Conservation (phyloP, 2,329 filamentous ascomycete genomes). For the Geosmithia putterillii region DNA sequence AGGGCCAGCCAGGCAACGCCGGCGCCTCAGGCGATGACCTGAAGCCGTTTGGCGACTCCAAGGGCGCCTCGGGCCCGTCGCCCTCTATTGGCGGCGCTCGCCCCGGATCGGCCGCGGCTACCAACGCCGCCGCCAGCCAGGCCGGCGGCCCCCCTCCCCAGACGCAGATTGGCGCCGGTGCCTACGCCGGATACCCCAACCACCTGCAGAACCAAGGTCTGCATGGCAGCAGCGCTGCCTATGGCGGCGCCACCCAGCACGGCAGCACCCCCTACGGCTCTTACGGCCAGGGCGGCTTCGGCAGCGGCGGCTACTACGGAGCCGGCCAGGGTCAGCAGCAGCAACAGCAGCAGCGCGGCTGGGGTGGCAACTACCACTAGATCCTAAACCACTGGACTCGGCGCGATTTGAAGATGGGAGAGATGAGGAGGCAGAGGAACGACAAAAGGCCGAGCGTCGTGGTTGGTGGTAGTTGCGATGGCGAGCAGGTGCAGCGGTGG, state of each 20-base stretch:
- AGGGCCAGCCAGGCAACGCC: conserved; percentile 30
- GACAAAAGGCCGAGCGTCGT: no score
- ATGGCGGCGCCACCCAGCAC: conserved; percentile 41
- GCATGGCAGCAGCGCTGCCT: conserved; percentile 40
- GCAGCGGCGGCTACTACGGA: conserved; percentile 34
- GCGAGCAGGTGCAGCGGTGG: no score
- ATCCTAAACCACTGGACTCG: background rate
- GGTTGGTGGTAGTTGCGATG: no score
- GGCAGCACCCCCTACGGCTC: conserved; percentile 39
- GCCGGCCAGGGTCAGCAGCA: conserved; percentile 22
- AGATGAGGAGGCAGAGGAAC: no score
- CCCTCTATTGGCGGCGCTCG: conserved; percentile 43
- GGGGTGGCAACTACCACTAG: conserved; percentile 49
- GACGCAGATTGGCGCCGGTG: conserved; percentile 36
- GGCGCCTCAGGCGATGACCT: conserved; percentile 34
- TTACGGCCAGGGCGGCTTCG: conserved; percentile 36
- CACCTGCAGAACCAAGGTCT: conserved; percentile 40
- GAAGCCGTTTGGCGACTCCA: conserved; percentile 47
- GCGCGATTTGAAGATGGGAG: no score
- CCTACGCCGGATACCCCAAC: conserved; percentile 41
- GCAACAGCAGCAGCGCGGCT: conserved; percentile 33
- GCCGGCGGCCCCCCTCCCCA: conserved; percentile 44
- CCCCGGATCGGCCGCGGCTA: conserved; percentile 45
- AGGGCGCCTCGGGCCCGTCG: conserved; percentile 40
- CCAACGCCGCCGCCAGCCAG: conserved; percentile 34